These are phyloP conservation scores for Fusarium penzigii DNA, from an alignment of 2,329 filamentous ascomycete species.

Conservation along the genomic window DNA sequence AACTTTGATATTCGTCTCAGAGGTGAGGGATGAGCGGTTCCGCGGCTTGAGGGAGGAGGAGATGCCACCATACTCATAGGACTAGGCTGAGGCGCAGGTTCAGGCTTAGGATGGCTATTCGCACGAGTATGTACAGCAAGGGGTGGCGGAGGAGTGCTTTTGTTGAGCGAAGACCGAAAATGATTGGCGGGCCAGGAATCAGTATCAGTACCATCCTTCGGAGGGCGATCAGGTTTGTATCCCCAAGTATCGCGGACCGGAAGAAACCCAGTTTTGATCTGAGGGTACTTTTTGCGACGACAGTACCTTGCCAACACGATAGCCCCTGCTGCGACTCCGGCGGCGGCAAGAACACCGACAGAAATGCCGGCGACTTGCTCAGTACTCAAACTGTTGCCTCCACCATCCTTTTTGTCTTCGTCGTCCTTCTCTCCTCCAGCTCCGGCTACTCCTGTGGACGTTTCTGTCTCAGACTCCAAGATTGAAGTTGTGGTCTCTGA, in stretches of 20 bases:
- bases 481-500: conserved; percentile 8
- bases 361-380: conserved; percentile 60
- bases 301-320: conserved; percentile 45
- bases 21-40: conserved; percentile 22
- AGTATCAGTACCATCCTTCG: conserved; percentile 17
- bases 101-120: conserved; percentile 34
- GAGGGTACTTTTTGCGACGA: conserved; percentile 43
- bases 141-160: conserved; percentile 19
- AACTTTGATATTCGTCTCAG: conserved; percentile 43
- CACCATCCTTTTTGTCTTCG: conserved; percentile 11
- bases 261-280: conserved; percentile 41
- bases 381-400: conserved; percentile 30
- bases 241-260: conserved; percentile 40
- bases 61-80: conserved; percentile 50
- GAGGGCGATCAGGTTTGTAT: conserved; percentile 31
- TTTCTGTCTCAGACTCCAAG: conserved; percentile 13
- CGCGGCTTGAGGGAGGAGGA: conserved; percentile 23
- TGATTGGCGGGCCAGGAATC: conserved; percentile 32
- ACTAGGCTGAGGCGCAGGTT: neutral
- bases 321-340: conserved; percentile 49
- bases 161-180: conserved; percentile 21
- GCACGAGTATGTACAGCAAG: conserved; percentile 28
- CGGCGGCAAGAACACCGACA: conserved; percentile 52
- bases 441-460: conserved; percentile 14
- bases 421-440: conserved; percentile 14